phyloP scores from a whole-genome alignment of 2,329 filamentous ascomycete species.

The Meredithiella fracta region DNA sequence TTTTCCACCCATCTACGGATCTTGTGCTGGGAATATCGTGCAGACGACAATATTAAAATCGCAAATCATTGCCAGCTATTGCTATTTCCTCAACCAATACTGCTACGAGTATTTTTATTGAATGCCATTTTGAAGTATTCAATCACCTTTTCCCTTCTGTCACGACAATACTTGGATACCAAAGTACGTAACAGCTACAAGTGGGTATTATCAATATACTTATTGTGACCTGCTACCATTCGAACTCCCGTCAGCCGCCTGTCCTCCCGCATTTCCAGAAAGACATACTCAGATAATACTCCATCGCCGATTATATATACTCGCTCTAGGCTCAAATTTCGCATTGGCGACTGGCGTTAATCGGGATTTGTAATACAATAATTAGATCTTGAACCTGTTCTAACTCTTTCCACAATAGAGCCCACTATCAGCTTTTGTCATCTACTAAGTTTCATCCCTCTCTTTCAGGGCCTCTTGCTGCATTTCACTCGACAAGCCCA shows the following conservation, averaged over 20 bases:
- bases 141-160: not conserved
- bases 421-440: too few relatives aligned
- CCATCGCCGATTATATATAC: too few relatives aligned
- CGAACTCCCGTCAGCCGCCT: not conserved
- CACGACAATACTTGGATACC: not conserved
- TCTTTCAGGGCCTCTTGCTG: too few relatives aligned
- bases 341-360: too few relatives aligned
- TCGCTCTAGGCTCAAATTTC: too few relatives aligned
- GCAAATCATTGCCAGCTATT: not conserved
- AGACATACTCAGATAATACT: too few relatives aligned
- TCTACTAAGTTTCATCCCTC: too few relatives aligned
- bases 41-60: not conserved
- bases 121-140: not conserved
- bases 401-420: too few relatives aligned
- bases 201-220: not conserved
- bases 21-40: conserved; percentile 5
- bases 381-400: too few relatives aligned
- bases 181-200: not conserved
- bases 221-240: not conserved
- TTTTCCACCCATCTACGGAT: conserved; percentile 2
- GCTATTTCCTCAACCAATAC: not conserved
- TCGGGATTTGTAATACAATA: too few relatives aligned
- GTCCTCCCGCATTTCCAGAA: not conserved
- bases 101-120: not conserved
- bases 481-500: too few relatives aligned